Conservation (phyloP, 768 basidiomycete species). For the Flagelloscypha sp. region DNA sequence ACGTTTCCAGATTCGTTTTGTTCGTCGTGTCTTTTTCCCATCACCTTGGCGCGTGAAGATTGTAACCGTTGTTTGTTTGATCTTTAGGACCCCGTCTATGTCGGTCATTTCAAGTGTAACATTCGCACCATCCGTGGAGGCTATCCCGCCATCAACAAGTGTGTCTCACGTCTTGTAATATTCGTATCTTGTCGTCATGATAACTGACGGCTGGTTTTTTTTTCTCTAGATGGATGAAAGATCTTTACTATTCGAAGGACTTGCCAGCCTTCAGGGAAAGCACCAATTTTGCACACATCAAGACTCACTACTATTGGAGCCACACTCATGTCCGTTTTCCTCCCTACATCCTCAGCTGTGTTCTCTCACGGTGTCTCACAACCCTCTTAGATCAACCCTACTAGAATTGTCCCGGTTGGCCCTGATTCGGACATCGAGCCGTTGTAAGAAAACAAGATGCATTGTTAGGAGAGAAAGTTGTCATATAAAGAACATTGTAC, state of each 20-base stretch:
- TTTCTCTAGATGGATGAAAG: conserved; percentile 60
- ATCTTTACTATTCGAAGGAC: conserved; percentile 83
- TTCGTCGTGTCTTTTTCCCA: background rate
- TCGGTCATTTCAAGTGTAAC: conserved; percentile 93
- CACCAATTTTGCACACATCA: conserved; percentile 87
- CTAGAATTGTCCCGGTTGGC: conserved; percentile 67
- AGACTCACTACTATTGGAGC: conserved; percentile 67
- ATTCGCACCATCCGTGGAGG: conserved; percentile 75
- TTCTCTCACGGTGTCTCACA: conserved; percentile 1
- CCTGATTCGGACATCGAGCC: conserved; percentile 65
- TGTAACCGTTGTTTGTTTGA: conserved; percentile 32
- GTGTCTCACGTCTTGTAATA: conserved; percentile 17
- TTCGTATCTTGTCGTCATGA: conserved; percentile 1
- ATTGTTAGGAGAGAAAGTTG: too few relatives aligned
- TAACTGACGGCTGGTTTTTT: background rate
- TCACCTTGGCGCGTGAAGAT: background rate
- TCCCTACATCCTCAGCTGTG: conserved; percentile 1
- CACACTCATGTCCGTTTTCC: conserved; percentile 31
- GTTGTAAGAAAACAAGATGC: conserved; percentile 25
- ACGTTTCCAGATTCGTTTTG: background rate
- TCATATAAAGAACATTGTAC: too few relatives aligned
- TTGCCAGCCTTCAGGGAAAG: conserved; percentile 86
- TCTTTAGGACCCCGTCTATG: conserved; percentile 87
- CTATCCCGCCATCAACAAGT: conserved; percentile 76
- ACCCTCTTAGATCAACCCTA: conserved; percentile 61